phyloP scores from a whole-genome alignment of 768 basidiomycete species.

The Ramaria rubella region DNA sequence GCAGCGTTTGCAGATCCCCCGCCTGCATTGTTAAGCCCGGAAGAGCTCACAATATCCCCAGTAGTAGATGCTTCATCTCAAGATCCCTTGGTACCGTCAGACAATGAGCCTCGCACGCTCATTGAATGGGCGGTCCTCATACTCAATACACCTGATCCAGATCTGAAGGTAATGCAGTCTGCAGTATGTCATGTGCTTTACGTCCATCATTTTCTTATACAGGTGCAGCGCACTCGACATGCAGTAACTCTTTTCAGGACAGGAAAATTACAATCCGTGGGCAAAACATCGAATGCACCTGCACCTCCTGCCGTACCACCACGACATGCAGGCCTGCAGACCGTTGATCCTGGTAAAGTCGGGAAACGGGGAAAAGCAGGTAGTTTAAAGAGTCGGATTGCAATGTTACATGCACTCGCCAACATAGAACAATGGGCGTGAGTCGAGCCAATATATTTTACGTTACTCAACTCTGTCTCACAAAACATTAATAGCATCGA shows the following conservation, averaged over 20 bases:
- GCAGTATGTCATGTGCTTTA: not conserved
- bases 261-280: slow-evolving; percentile 60
- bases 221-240: slow-evolving; percentile 65
- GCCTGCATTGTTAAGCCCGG: slow-evolving; percentile 24
- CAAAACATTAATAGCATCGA: slow-evolving; percentile 12
- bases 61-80: not conserved
- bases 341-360: slow-evolving; percentile 54
- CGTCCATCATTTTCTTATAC: not conserved
- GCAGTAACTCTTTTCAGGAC: slow-evolving; percentile 65
- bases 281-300: slow-evolving; percentile 39
- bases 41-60: slow-evolving; percentile 1
- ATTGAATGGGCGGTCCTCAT: slow-evolving; percentile 77
- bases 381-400: slow-evolving; percentile 49
- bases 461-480: slow-evolving; percentile 35
- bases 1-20: slow-evolving; percentile 66
- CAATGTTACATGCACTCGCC: slow-evolving; percentile 76
- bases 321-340: slow-evolving; percentile 47
- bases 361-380: slow-evolving; percentile 43
- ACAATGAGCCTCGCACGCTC: slow-evolving; percentile 53
- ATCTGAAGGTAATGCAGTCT: slow-evolving; percentile 42
- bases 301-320: slow-evolving; percentile 58
- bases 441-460: slow-evolving; percentile 58
- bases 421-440: slow-evolving; percentile 89
- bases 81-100: slow-evolving; percentile 40
- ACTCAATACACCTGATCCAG: slow-evolving; percentile 65